A percentile compares a stretch with the other conserved stretches of the same genome.
phyloP scores from a whole-genome alignment of 805 yeast species.

The Naumovozyma castellii region DNA sequence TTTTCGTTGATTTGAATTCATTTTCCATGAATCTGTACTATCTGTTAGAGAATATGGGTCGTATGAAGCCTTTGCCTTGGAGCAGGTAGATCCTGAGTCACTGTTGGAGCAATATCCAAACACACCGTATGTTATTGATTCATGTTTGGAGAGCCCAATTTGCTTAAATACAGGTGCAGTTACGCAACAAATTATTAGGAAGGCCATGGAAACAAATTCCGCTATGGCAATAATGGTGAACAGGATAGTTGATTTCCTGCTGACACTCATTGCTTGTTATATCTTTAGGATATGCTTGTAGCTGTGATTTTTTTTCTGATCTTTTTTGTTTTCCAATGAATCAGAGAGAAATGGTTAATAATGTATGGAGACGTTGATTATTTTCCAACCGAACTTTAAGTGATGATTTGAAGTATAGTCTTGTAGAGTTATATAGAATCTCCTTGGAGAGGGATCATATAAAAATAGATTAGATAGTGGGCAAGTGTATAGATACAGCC shows the following conservation, averaged over 20 bases:
- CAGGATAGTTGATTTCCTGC: slow-evolving; percentile 9
- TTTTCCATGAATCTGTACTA: slow-evolving; percentile 38
- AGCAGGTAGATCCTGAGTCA: slow-evolving; percentile 27
- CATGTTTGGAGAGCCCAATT: slow-evolving; percentile 42
- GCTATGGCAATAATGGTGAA: slow-evolving; percentile 36
- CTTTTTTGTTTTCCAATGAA: too few species aligned
- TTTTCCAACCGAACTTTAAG: too few species aligned
- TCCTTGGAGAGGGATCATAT: too few species aligned
- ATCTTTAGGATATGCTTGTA: background rate
- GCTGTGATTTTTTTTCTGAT: background rate
- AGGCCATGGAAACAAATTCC: slow-evolving; percentile 48
- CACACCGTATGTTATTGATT: slow-evolving; percentile 45
- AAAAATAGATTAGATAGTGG: too few species aligned
- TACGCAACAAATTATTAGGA: slow-evolving; percentile 50
- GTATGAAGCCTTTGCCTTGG: slow-evolving; percentile 39
- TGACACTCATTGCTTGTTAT: background rate
- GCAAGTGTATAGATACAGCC: too few species aligned
- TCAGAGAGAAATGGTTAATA: too few species aligned
- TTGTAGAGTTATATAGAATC: too few species aligned
- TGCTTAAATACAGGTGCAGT: slow-evolving; percentile 48
- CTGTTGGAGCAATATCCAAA: slow-evolving; percentile 50
- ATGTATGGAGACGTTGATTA: too few species aligned
- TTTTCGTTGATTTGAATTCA: slow-evolving; percentile 38
- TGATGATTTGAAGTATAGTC: too few species aligned
- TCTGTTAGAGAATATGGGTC: slow-evolving; percentile 27